Conservation (phyloP, 495 filamentous ascomycete species). For the Podospora fimiseda region DNA sequence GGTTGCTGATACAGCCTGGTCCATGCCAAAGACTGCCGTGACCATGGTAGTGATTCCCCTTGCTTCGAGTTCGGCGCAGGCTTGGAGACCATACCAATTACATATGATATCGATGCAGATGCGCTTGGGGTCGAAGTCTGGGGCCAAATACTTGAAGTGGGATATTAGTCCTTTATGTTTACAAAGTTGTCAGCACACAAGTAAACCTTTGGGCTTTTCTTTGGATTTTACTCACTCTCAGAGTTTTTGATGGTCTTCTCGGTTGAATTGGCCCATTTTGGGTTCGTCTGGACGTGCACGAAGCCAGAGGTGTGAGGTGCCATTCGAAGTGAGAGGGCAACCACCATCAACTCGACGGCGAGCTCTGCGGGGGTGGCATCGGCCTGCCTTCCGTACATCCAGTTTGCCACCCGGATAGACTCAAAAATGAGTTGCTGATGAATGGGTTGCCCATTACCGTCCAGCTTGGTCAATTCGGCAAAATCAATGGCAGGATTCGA, state of each 20-base stretch:
- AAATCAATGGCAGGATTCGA: slow-evolving; percentile 63
- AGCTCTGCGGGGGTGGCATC: slow-evolving; percentile 43
- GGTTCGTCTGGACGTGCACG: slow-evolving; percentile 59
- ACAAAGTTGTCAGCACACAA: too few species aligned
- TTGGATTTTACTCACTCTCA: slow-evolving; percentile 40
- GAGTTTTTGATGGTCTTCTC: slow-evolving; percentile 51
- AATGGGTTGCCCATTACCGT: slow-evolving; percentile 34
- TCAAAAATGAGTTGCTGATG: slow-evolving; percentile 40
- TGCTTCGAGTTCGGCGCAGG: slow-evolving; percentile 50
- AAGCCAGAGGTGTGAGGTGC: slow-evolving; percentile 46
- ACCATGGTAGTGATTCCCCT: slow-evolving; percentile 51
- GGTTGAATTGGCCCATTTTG: slow-evolving; percentile 47
- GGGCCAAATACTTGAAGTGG: slow-evolving; percentile 41
- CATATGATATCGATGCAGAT: slow-evolving; percentile 59
- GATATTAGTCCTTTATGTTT: slow-evolving; percentile 11
- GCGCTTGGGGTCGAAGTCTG: slow-evolving; percentile 40
- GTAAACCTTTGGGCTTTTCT: neutral
- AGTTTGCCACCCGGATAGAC: slow-evolving; percentile 38
- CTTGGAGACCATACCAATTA: slow-evolving; percentile 60
- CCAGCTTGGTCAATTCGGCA: slow-evolving; percentile 42
- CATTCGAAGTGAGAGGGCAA: slow-evolving; percentile 42
- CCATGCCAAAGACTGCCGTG: slow-evolving; percentile 55
- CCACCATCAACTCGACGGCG: slow-evolving; percentile 53
- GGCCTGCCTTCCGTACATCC: slow-evolving; percentile 30
- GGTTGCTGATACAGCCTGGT: slow-evolving; percentile 51